Evolutionary conservation across 2,329 filamentous ascomycete species (phyloP).

Genomic region (Penicillium sp.): DNA sequence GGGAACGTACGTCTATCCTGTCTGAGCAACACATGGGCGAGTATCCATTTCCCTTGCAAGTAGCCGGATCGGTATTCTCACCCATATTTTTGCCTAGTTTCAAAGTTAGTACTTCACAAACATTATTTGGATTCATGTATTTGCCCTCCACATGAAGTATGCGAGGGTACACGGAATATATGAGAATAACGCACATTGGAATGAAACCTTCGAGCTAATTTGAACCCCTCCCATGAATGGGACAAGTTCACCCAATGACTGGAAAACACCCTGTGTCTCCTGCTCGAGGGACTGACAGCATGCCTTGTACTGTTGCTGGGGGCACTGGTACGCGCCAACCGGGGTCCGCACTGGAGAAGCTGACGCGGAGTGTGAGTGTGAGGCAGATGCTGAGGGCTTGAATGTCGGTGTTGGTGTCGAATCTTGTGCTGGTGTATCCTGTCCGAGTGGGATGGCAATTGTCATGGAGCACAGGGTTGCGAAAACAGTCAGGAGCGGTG

Average conservation of each 20-base stretch:
- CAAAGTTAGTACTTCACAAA: not conserved
- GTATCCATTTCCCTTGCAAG: constrained; percentile 17
- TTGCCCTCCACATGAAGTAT: too few relatives aligned
- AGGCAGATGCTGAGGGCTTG: not conserved
- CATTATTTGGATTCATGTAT: not conserved
- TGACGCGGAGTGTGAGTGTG: constrained; percentile 1
- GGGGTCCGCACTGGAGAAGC: constrained; percentile 10
- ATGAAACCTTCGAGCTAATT: constrained; percentile 23
- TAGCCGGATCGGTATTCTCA: constrained; percentile 7
- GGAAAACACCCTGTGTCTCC: constrained; percentile 14
- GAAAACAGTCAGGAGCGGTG: constrained; percentile 10
- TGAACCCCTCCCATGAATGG: constrained; percentile 21
- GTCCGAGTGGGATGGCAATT: constrained; percentile 12
- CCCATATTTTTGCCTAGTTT: constrained; percentile 24
- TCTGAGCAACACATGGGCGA: constrained; percentile 29
- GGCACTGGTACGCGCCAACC: constrained; percentile 22
- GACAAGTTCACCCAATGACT: constrained; percentile 20
- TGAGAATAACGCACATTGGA: constrained; percentile 26
- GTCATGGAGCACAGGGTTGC: constrained; percentile 11
- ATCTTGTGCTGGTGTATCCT: not conserved
- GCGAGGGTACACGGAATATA: not conserved
- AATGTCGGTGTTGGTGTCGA: constrained; percentile 6
- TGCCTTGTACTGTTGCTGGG: constrained; percentile 22
- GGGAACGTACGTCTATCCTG: constrained; percentile 6
- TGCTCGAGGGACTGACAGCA: constrained; percentile 27